Percentiles rank a stretch among this genome's conserved stretches.
Conservation (phyloP, 2,329 filamentous ascomycete genomes). For the Reticulascus tulasneorum region DNA sequence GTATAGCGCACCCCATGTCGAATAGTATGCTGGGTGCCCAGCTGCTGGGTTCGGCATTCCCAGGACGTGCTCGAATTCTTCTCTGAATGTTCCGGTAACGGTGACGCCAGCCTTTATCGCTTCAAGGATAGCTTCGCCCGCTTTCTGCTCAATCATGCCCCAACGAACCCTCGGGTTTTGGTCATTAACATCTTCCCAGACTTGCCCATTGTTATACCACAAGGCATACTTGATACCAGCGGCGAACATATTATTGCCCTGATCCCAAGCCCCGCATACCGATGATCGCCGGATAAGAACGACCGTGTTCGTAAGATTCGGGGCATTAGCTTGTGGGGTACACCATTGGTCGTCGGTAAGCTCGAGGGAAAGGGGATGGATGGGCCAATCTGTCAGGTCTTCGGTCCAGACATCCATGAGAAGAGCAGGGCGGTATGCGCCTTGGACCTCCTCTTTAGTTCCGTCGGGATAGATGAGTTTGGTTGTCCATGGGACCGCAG, state of each 20-base stretch:
- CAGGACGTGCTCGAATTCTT: constrained; percentile 16
- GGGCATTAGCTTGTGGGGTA: constrained; percentile 17
- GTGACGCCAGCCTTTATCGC: constrained; percentile 22
- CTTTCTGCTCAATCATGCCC: constrained; percentile 11
- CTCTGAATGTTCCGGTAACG: constrained; percentile 26
- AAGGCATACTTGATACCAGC: constrained; percentile 22
- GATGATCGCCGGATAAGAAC: constrained; percentile 28
- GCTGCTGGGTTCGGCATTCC: constrained; percentile 19
- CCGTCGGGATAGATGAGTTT: constrained; percentile 21
- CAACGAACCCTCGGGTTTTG: no score
- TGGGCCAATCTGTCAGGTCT: constrained; percentile 28
- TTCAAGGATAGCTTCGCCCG: constrained; percentile 26
- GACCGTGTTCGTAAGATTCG: constrained; percentile 17
- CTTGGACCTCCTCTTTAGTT: constrained; percentile 17
- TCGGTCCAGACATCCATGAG: constrained; percentile 22
- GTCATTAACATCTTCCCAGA: no score
- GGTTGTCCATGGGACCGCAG: constrained; percentile 22
- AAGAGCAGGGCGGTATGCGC: constrained; percentile 28
- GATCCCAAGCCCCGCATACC: constrained; percentile 23
- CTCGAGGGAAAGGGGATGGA: constrained; percentile 18
- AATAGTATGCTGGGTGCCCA: constrained; percentile 31
- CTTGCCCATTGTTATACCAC: constrained; percentile 23
- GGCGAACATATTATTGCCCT: constrained; percentile 23
- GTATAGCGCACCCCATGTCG: constrained; percentile 38
- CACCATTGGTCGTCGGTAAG: constrained; percentile 16